Base-by-base conservation (phyloP, 352 stramenopile species). In the Globisporangium orthogonon region DNA sequence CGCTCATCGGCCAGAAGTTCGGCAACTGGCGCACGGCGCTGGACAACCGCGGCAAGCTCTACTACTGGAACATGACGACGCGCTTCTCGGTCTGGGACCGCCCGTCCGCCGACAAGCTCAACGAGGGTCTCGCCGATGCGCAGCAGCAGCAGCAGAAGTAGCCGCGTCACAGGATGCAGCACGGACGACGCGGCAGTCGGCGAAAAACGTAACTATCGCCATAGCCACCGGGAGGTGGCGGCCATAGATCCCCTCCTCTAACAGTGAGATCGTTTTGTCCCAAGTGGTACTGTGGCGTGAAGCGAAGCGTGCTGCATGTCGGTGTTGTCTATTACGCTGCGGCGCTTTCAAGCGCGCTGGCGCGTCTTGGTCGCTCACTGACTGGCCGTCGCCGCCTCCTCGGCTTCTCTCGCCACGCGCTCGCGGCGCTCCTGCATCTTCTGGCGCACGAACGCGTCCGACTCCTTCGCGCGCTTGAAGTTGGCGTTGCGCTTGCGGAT, bases 41-140 rank as follows among this genome's bases (percentile, higher is more conserved):
- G 9, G 84, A 94, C 65, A 89, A 91, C 65, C 82, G 83, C 30
- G 86, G 86, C 33, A 90, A 89, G 66, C 73, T 89, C 33, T 95
- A 94, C 60, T 95, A 91, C 60, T 95, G 86, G 86, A 94, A 95
- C 71, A 51, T 89, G 47, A 85, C 78, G 23, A 93, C 84, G 57
- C 76, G 86, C 50, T 87, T 80, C 61, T 93, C 83, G 0, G 75
- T 89, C 2, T 95, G 85, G 85, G 75, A 91, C 53, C 78, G 72
- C 50, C 76, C 82, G 13, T 82, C 73, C 0, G 78, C 68, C 28
- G 70, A 87, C 50, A 67, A 83, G 58, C 70, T 91, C 13, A 43
- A 75, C 65, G 71, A 87, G 9, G 76, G 81, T 7, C 52, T 86
- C 39, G 41, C 56, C 15, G 60, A 46, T 30, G 53, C 74, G 51